Evolutionary conservation across 2,329 filamentous ascomycete species (phyloP).

Genomic region (Ophiostoma quercus): DNA sequence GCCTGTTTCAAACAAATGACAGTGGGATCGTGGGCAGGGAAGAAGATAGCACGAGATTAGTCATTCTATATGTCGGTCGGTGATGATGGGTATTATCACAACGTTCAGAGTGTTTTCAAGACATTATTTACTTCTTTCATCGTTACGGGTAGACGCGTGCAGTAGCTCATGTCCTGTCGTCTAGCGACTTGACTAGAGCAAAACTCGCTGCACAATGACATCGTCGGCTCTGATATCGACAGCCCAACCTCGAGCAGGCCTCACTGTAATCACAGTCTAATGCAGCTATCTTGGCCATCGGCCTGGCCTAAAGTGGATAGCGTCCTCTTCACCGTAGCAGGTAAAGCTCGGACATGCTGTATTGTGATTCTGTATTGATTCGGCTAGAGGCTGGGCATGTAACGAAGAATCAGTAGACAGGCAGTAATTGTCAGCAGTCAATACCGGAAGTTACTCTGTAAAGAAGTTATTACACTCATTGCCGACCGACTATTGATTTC

Average conservation of each 20-base stretch:
- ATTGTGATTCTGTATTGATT: not conserved
- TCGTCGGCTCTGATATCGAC: not conserved
- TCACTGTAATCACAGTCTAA: not conserved
- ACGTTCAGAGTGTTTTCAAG: not conserved
- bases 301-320: not conserved
- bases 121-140: not conserved
- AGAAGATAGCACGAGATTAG: not conserved
- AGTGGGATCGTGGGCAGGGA: not conserved
- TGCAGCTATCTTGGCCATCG: not conserved
- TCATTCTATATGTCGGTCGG: not conserved
- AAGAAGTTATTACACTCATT: not conserved
- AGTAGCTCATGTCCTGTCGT: not conserved
- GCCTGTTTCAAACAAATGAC: slow-evolving; percentile 1
- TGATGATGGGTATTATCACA: not conserved
- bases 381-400: not conserved
- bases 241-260: not conserved
- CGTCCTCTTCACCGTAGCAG: not conserved
- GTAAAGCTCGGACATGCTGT: not conserved
- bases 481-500: not conserved
- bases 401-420: not conserved
- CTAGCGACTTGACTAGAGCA: not conserved
- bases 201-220: not conserved
- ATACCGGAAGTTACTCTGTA: not conserved
- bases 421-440: not conserved
- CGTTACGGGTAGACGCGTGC: not conserved